These are phyloP conservation scores for Evernia prunastri DNA, from an alignment of 495 filamentous ascomycete genomes.

Conservation along the genomic window DNA sequence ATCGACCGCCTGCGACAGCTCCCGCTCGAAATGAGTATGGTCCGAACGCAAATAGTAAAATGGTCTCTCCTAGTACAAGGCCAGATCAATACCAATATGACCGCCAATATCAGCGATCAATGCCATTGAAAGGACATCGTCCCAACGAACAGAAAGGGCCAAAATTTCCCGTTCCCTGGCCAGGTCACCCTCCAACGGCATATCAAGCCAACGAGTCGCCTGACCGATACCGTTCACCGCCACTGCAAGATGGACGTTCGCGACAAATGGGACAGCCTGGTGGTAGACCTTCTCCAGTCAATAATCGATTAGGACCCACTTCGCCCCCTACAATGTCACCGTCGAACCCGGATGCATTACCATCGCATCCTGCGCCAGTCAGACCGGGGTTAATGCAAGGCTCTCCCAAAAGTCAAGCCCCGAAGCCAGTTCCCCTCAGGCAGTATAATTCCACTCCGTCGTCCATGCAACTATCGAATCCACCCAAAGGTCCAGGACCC, in stretches of 20 bases:
- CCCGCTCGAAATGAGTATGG: constrained; percentile 6
- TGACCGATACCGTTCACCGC: constrained; percentile 18
- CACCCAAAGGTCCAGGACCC: constrained; percentile 21
- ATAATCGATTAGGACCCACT: constrained; percentile 15
- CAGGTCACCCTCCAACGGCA: background rate
- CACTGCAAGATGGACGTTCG: constrained; percentile 3
- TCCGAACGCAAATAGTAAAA: background rate
- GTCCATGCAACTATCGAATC: constrained; percentile 29
- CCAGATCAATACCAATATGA: constrained; percentile 3
- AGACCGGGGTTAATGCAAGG: constrained; percentile 63
- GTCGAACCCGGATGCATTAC: constrained; percentile 31
- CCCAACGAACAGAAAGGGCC: background rate
- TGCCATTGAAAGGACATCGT: background rate
- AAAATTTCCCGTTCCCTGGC: background rate
- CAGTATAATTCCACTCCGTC: constrained; percentile 32
- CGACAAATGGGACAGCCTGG: constrained; percentile 8
- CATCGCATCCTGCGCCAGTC: constrained; percentile 73
- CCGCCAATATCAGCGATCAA: constrained; percentile 3
- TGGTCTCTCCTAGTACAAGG: background rate
- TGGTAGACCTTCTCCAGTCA: constrained; percentile 22
- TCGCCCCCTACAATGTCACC: constrained; percentile 34
- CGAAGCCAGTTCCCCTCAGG: constrained; percentile 29
- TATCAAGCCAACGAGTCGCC: constrained; percentile 9
- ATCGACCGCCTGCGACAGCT: constrained; percentile 22
- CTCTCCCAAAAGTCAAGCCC: constrained; percentile 31